A percentile compares a stretch with the other conserved stretches of the same genome.
These are phyloP conservation scores for Mortierella sp. DNA, from an alignment of 371 early-diverging fungal species.

Conservation along the genomic window DNA sequence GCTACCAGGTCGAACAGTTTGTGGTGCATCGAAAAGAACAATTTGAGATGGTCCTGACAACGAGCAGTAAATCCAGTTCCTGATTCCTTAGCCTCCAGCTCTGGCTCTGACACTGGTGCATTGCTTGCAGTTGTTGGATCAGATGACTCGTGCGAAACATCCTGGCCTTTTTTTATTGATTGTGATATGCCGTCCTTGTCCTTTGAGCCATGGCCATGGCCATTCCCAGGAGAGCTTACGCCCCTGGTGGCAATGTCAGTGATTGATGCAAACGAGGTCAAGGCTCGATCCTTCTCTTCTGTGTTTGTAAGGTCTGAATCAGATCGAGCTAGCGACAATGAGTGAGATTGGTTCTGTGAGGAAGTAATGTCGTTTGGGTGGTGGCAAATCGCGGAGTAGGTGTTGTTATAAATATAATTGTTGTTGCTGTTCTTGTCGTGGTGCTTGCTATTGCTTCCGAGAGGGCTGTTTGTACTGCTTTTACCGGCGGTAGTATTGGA, in stretches of 20 bases:
- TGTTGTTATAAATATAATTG: constrained; percentile 10
- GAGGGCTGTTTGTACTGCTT: background rate
- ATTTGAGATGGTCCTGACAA: constrained; percentile 49
- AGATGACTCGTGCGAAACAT: background rate
- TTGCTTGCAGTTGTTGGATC: background rate
- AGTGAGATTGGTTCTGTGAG: background rate
- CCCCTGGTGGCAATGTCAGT: background rate
- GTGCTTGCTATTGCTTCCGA: background rate
- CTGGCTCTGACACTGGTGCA: background rate
- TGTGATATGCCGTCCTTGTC: background rate
- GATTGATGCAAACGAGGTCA: background rate
- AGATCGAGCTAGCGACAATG: background rate
- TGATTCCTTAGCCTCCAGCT: background rate
- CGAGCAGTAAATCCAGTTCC: constrained; percentile 21
- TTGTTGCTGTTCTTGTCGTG: background rate
- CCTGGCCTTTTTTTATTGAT: background rate
- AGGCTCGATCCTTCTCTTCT: background rate
- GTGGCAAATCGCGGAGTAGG: background rate
- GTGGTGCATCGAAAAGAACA: constrained; percentile 57
- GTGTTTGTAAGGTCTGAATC: background rate
- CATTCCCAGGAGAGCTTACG: constrained; percentile 4
- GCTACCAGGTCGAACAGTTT: constrained; percentile 56
- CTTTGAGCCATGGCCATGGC: constrained; percentile 8
- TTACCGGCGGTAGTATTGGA: background rate
- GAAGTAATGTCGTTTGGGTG: constrained; percentile 6